phyloP scores from a whole-genome alignment of 129 eudicot genomes.

The Artemisia tridentata region DNA sequence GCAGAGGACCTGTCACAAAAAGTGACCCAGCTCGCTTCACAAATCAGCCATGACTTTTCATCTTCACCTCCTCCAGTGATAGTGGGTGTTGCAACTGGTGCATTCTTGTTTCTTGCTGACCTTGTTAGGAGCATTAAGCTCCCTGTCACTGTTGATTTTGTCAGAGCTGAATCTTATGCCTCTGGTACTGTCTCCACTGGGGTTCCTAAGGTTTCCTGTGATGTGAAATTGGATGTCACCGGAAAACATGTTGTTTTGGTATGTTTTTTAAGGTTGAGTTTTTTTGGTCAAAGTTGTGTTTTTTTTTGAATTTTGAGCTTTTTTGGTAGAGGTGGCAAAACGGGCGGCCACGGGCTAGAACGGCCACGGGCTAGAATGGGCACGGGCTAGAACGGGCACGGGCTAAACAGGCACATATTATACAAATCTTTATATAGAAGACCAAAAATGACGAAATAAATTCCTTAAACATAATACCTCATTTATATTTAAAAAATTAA shows the following conservation, averaged over 20 bases:
- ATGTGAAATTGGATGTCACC: conserved; percentile 54
- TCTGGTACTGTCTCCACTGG: conserved; percentile 68
- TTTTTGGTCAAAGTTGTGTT: no score
- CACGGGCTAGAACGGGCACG: no score
- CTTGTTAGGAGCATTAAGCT: conserved; percentile 58
- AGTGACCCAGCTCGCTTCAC: conserved; percentile 48
- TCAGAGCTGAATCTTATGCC: conserved; percentile 69
- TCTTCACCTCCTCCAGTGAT: conserved; percentile 30
- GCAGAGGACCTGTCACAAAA: conserved; percentile 32
- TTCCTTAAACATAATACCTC: no score
- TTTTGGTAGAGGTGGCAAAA: no score
- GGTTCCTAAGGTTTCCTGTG: conserved; percentile 48
- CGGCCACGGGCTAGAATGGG: no score
- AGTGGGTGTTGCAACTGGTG: conserved; percentile 93
- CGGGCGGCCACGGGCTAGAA: no score
- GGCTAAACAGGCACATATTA: no score
- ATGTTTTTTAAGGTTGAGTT: no score
- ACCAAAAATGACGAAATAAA: no score
- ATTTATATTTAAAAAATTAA: no score
- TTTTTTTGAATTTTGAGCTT: no score
- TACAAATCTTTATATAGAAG: no score
- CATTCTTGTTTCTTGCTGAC: conserved; percentile 82
- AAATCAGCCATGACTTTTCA: conserved; percentile 28
- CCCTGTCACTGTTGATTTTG: conserved; percentile 62
- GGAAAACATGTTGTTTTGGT: conserved; percentile 81